These are phyloP conservation scores for Arthrocladium fulminans DNA, from an alignment of 2,329 filamentous ascomycete genomes.

Conservation along the genomic window DNA sequence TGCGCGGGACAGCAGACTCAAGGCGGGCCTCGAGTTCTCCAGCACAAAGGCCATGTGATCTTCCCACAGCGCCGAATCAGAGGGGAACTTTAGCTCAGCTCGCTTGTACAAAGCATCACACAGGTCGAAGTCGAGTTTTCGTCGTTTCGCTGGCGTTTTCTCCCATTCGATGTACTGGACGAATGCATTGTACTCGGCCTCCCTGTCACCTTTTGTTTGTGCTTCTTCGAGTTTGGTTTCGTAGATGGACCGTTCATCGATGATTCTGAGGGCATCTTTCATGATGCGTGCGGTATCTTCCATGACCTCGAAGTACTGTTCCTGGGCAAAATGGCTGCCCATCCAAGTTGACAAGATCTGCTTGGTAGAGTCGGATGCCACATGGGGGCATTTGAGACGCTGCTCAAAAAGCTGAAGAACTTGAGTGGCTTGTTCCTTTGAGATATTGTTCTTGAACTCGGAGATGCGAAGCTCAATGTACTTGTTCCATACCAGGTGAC, in stretches of 20 bases:
- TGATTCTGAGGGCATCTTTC: conserved; percentile 46
- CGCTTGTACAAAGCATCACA: conserved; percentile 64
- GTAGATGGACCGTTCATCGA: conserved; percentile 44
- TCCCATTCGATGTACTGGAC: conserved; percentile 81
- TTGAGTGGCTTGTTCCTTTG: conserved; percentile 40
- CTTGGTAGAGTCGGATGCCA: conserved; percentile 51
- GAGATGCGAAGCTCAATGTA: conserved; percentile 48
- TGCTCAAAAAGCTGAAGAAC: conserved; percentile 45
- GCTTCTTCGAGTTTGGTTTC: conserved; percentile 48
- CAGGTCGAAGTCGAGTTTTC: conserved; percentile 35
- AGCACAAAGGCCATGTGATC: conserved; percentile 70
- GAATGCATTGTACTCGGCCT: conserved; percentile 45
- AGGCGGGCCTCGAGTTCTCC: conserved; percentile 42
- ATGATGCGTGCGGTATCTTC: conserved; percentile 44
- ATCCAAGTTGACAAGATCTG: conserved; percentile 53
- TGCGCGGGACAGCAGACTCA: conserved; percentile 69
- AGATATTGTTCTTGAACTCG: conserved; percentile 41
- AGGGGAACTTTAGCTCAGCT: conserved; percentile 63
- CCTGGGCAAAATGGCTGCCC: conserved; percentile 44
- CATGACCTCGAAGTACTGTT: conserved; percentile 46
- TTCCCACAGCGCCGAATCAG: conserved; percentile 69
- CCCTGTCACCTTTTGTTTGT: conserved; percentile 42
- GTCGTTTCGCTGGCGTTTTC: conserved; percentile 44
- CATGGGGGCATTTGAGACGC: conserved; percentile 50
- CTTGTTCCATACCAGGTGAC: conserved; percentile 53